Conservation (phyloP, 257 asterid species). For the Scutellaria barbata region DNA sequence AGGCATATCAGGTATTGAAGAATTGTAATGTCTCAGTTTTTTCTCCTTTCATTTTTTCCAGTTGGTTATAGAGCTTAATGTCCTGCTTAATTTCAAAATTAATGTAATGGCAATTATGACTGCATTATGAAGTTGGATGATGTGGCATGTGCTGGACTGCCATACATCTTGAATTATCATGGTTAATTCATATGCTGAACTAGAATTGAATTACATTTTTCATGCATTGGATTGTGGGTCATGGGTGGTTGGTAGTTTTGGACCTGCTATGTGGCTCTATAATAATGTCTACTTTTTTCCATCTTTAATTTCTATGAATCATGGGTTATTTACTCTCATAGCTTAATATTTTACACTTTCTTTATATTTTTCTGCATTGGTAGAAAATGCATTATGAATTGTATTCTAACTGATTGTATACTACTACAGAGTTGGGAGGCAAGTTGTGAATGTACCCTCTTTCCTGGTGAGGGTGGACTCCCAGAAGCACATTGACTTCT, state of each 20-base stretch:
- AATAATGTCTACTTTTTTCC: not conserved
- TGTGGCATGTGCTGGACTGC: not conserved
- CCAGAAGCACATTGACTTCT: slow-evolving; percentile 63
- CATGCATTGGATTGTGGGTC: no score
- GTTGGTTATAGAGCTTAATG: no score
- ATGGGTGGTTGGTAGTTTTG: no score
- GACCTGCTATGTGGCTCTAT: not conserved
- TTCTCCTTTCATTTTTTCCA: not conserved
- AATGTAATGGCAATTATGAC: not conserved
- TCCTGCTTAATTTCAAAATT: not conserved
- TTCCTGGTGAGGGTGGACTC: slow-evolving; percentile 64
- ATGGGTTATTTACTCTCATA: not conserved
- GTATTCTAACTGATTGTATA: not conserved
- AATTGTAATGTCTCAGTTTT: not conserved
- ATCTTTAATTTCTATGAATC: not conserved
- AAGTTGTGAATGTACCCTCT: slow-evolving; percentile 61
- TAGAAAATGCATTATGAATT: not conserved
- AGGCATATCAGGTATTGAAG: slow-evolving; percentile 76
- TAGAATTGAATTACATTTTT: not conserved
- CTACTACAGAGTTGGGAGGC: slow-evolving; percentile 60
- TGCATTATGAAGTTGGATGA: not conserved
- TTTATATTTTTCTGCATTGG: not conserved
- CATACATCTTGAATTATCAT: not conserved
- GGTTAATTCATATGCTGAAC: not conserved
- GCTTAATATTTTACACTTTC: not conserved